phyloP scores from a whole-genome alignment of 352 stramenopile species.

The Pythium aphanidermatum region DNA sequence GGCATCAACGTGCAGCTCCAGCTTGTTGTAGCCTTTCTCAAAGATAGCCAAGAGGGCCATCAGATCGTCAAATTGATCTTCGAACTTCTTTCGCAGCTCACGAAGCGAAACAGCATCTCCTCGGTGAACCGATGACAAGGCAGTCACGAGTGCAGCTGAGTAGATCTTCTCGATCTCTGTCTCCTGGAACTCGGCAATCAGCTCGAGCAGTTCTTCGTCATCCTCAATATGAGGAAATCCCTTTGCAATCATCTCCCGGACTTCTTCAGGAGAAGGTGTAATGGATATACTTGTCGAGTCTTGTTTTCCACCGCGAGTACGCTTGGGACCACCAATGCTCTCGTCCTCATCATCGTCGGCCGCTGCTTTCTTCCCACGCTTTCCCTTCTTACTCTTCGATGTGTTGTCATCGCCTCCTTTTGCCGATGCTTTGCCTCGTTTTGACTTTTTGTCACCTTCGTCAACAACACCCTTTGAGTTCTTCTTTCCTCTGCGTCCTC shows the following conservation, averaged over 20 bases:
- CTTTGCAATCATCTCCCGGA: slow-evolving; percentile 32
- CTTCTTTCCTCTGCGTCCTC: slow-evolving; percentile 28
- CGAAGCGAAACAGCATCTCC: slow-evolving; percentile 66
- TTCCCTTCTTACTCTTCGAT: slow-evolving; percentile 21
- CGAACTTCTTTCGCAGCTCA: slow-evolving; percentile 65
- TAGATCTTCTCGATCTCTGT: slow-evolving; percentile 45
- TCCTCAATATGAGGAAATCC: slow-evolving; percentile 52
- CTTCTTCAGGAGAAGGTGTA: slow-evolving; percentile 35
- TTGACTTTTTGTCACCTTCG: slow-evolving; percentile 32
- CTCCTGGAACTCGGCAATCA: slow-evolving; percentile 38
- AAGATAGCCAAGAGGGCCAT: slow-evolving; percentile 38
- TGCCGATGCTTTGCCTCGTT: slow-evolving; percentile 30
- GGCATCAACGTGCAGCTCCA: slow-evolving; percentile 48
- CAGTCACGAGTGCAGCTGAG: slow-evolving; percentile 34
- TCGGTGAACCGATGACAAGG: slow-evolving; percentile 58
- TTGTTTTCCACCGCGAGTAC: slow-evolving; percentile 16
- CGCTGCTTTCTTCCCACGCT: slow-evolving; percentile 40
- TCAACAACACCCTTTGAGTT: slow-evolving; percentile 4
- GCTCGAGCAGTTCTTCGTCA: slow-evolving; percentile 64
- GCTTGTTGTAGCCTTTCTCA: slow-evolving; percentile 69
- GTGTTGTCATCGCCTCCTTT: slow-evolving; percentile 27
- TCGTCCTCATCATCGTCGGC: slow-evolving; percentile 10
- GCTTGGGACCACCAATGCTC: slow-evolving; percentile 18
- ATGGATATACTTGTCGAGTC: slow-evolving; percentile 30
- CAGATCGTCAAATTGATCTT: slow-evolving; percentile 69